phyloP scores from a whole-genome alignment of 371 early-diverging fungal genomes.

The Basidiobolus heterosporus region DNA sequence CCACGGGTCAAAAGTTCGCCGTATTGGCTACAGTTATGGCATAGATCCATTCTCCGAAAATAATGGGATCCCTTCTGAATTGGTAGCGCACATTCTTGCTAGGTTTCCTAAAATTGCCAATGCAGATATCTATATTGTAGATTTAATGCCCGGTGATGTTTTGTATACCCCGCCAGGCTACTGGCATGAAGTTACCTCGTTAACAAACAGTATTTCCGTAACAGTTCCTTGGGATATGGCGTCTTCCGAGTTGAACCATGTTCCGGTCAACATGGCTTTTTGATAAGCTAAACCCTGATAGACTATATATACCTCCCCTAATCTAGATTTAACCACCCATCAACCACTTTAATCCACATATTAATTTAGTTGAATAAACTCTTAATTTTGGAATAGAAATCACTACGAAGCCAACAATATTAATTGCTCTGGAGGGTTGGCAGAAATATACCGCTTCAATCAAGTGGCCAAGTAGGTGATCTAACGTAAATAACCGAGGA shows the following conservation, averaged over 20 bases:
- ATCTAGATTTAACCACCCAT: no score
- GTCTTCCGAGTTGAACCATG: constrained; percentile 7
- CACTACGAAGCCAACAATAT: no score
- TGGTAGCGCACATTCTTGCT: constrained; percentile 4
- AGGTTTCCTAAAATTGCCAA: constrained; percentile 11
- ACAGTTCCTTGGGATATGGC: constrained; percentile 21
- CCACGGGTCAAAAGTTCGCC: constrained; percentile 14
- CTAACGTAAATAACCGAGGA: no score
- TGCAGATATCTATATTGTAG: constrained; percentile 11
- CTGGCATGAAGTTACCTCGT: constrained; percentile 20
- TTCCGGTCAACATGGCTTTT: constrained; percentile 16
- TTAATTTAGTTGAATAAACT: no score
- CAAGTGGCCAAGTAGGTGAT: no score
- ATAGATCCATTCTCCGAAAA: neutral
- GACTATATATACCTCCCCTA: neutral
- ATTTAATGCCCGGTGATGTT: constrained; percentile 16
- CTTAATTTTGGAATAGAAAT: no score
- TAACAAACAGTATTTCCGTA: constrained; percentile 13
- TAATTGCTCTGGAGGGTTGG: no score
- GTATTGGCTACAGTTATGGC: constrained; percentile 10
- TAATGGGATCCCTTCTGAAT: neutral
- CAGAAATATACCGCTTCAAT: no score
- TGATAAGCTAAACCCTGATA: constrained; percentile 7
- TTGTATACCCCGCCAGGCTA: constrained; percentile 19
- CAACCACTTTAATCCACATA: no score